phyloP scores from a whole-genome alignment of 2,329 filamentous ascomycete species.

The Clarireedia hainanense region DNA sequence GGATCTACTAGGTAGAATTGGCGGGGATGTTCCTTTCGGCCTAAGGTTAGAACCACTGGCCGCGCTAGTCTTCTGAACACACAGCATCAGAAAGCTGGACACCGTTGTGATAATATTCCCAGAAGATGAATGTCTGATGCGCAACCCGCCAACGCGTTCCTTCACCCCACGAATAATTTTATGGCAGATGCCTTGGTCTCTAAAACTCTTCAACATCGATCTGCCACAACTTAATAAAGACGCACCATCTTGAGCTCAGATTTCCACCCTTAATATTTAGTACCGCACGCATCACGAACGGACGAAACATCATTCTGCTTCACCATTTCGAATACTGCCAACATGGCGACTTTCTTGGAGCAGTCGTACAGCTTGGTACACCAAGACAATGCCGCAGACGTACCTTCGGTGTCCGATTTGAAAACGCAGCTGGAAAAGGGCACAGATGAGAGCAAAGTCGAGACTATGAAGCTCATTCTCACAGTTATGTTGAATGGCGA shows the following conservation, averaged over 20 bases:
- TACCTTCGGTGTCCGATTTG: conserved; percentile 83
- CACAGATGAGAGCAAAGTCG: conserved; percentile 84
- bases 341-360: conserved; percentile 91
- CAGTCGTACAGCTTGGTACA: conserved; percentile 95
- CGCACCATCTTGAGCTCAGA: conserved; percentile 12
- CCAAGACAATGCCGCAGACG: conserved; percentile 92
- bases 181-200: conserved; percentile 9
- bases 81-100: conserved; percentile 11
- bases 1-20: background rate
- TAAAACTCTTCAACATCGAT: conserved; percentile 11
- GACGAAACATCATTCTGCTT: conserved; percentile 18
- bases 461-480: conserved; percentile 93
- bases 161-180: conserved; percentile 15
- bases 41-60: conserved; percentile 7
- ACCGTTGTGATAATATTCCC: conserved; percentile 8
- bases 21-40: background rate
- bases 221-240: conserved; percentile 9
- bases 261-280: conserved; percentile 10
- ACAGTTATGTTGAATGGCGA: conserved; percentile 98
- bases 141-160: conserved; percentile 16
- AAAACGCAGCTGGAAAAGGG: conserved; percentile 91
- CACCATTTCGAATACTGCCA: conserved; percentile 32
- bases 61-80: conserved; percentile 11
- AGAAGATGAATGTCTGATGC: conserved; percentile 16
- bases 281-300: conserved; percentile 9